phyloP scores from a whole-genome alignment of 2,329 filamentous ascomycete species.

The Pseudogymnoascus sp. region DNA sequence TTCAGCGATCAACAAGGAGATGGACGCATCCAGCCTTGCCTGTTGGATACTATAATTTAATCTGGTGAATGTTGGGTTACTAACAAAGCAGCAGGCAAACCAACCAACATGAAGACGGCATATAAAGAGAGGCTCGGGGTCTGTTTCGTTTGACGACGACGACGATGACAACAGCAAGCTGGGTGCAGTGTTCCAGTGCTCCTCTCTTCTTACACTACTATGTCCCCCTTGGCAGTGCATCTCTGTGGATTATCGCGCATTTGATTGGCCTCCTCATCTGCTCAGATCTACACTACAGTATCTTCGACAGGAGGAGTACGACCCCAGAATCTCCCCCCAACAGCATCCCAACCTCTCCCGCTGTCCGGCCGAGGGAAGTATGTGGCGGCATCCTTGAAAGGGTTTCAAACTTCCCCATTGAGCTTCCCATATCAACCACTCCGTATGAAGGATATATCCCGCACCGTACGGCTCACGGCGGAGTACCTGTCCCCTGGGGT shows the following conservation, averaged over 20 bases:
- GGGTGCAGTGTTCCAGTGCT: background rate
- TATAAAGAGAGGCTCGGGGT: background rate
- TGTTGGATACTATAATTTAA: background rate
- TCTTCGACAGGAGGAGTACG: background rate
- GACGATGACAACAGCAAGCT: background rate
- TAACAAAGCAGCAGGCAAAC: background rate
- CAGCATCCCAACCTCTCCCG: background rate
- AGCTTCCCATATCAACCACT: background rate
- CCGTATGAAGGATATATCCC: constrained; percentile 7
- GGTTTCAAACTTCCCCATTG: constrained; percentile 1
- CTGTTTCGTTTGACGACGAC: background rate
- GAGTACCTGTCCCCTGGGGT: background rate
- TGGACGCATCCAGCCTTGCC: constrained; percentile 8
- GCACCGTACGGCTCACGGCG: background rate
- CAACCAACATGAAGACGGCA: background rate
- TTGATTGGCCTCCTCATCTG: background rate
- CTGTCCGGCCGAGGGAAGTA: background rate
- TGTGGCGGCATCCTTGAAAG: background rate
- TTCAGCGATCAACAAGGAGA: constrained; percentile 9
- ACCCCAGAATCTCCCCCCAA: background rate
- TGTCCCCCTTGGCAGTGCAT: background rate
- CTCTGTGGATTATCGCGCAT: background rate
- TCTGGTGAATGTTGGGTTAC: background rate
- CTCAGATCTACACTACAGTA: background rate
- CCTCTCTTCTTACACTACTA: background rate